phyloP scores from a whole-genome alignment of 192 early-diverging fungal genomes.

The Phycomyces blakesleeanus region DNA sequence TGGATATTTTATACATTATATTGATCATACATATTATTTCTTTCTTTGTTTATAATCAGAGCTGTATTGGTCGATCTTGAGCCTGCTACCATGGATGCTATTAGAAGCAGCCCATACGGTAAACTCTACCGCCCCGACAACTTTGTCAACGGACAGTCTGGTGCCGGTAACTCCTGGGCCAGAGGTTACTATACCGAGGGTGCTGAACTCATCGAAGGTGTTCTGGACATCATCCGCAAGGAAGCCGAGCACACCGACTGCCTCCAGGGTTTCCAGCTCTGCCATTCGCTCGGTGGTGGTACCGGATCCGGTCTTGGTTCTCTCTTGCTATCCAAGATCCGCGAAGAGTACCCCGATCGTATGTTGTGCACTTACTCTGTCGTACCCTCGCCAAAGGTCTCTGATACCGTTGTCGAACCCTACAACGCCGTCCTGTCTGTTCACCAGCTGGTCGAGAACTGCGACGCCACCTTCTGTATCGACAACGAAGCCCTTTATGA shows the following conservation, averaged over 20 bases:
- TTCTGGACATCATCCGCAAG: slow-evolving; percentile 63
- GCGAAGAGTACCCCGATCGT: slow-evolving; percentile 72
- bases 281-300: slow-evolving; percentile 72
- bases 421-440: slow-evolving; percentile 97
- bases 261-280: slow-evolving; percentile 70
- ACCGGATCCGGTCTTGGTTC: slow-evolving; percentile 72
- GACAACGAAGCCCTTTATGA: slow-evolving; percentile 99
- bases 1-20: neutral
- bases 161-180: slow-evolving; percentile 97
- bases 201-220: slow-evolving; percentile 63
- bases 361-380: slow-evolving; percentile 78
- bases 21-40: neutral
- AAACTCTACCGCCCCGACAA: slow-evolving; percentile 67
- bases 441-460: slow-evolving; percentile 98
- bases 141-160: slow-evolving; percentile 58
- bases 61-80: slow-evolving; percentile 78
- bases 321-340: slow-evolving; percentile 67
- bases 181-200: slow-evolving; percentile 82
- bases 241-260: slow-evolving; percentile 65
- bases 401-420: slow-evolving; percentile 98
- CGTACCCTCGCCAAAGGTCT: slow-evolving; percentile 61
- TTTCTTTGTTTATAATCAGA: slow-evolving; percentile 23
- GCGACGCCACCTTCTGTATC: slow-evolving; percentile 99
- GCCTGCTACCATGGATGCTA: slow-evolving; percentile 69
- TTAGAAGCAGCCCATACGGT: slow-evolving; percentile 54